Evolutionary conservation across 306 rosid genomes (phyloP).

Genomic region (Rosa persica): DNA sequence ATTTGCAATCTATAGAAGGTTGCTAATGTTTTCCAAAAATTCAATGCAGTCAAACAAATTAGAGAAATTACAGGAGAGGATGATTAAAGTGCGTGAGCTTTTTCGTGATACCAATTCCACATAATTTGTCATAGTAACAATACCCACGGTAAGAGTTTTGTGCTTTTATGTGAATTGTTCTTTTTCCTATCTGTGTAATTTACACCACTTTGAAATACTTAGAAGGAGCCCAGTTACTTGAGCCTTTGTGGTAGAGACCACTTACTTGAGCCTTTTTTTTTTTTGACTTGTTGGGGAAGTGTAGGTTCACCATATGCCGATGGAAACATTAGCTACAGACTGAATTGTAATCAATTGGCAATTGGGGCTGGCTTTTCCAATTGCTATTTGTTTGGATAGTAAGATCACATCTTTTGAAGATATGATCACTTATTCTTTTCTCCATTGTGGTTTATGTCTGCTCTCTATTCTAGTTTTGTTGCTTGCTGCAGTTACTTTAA

Average conservation of each 20-base stretch:
- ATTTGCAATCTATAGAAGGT: slow-evolving; percentile 10
- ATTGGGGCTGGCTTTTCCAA: too few relatives aligned
- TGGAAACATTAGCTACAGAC: too few relatives aligned
- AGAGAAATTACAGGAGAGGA: slow-evolving; percentile 87
- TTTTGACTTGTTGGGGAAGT: too few relatives aligned
- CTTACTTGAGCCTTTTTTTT: too few relatives aligned
- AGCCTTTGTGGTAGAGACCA: not conserved
- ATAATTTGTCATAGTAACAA: slow-evolving; percentile 92
- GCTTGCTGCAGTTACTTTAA: too few relatives aligned
- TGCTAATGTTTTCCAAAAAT: slow-evolving; percentile 26
- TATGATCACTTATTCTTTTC: too few relatives aligned
- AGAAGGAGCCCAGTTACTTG: not conserved
- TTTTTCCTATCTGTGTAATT: not conserved
- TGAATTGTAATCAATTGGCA: too few relatives aligned
- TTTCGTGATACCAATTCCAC: slow-evolving; percentile 85
- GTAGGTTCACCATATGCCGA: too few relatives aligned
- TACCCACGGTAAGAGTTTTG: slow-evolving; percentile 70
- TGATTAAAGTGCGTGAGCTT: slow-evolving; percentile 95
- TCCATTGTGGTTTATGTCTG: too few relatives aligned
- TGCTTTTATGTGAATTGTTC: not conserved
- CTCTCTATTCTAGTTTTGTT: too few relatives aligned
- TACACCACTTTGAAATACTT: not conserved
- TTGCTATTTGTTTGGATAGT: too few relatives aligned
- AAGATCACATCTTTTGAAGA: too few relatives aligned
- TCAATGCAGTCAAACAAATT: slow-evolving; percentile 69